These are phyloP conservation scores for Pharus latifolius DNA, from an alignment of 176 grass and related monocot genomes.

Conservation along the genomic window DNA sequence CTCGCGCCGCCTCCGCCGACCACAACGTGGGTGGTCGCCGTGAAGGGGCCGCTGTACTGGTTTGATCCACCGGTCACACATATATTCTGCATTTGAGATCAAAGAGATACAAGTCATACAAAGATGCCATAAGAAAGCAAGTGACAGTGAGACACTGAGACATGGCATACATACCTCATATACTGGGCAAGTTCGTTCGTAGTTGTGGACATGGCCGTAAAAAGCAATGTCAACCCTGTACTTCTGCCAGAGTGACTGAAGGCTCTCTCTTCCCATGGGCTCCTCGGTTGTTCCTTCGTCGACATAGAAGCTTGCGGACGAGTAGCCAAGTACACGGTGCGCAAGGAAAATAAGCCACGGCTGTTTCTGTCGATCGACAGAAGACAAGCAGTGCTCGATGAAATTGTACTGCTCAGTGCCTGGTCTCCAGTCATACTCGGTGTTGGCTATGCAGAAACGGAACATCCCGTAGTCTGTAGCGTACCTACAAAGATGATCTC, in stretches of 20 bases:
- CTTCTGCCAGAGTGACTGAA: slow-evolving; percentile 84
- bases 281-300: slow-evolving; percentile 67
- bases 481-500: slow-evolving; percentile 35
- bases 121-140: no score
- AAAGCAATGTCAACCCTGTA: slow-evolving; percentile 73
- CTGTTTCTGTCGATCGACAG: slow-evolving; percentile 78
- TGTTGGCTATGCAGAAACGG: slow-evolving; percentile 77
- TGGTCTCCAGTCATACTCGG: slow-evolving; percentile 61
- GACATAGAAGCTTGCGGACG: slow-evolving; percentile 61
- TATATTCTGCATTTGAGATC: slow-evolving; percentile 32
- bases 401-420: slow-evolving; percentile 84
- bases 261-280: slow-evolving; percentile 76
- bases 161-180: slow-evolving; percentile 45
- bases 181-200: slow-evolving; percentile 85
- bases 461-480: slow-evolving; percentile 71
- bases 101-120: not conserved
- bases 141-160: no score
- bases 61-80: slow-evolving; percentile 60
- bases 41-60: slow-evolving; percentile 61
- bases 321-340: slow-evolving; percentile 82
- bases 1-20: slow-evolving; percentile 73
- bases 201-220: slow-evolving; percentile 72
- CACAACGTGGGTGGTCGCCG: slow-evolving; percentile 83
- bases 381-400: slow-evolving; percentile 70
- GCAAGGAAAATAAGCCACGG: slow-evolving; percentile 93